Evolutionary conservation across 257 asterid species (phyloP), one percentile per base, ranked within the genome.

Genomic region (Primulina tabacum): DNA sequence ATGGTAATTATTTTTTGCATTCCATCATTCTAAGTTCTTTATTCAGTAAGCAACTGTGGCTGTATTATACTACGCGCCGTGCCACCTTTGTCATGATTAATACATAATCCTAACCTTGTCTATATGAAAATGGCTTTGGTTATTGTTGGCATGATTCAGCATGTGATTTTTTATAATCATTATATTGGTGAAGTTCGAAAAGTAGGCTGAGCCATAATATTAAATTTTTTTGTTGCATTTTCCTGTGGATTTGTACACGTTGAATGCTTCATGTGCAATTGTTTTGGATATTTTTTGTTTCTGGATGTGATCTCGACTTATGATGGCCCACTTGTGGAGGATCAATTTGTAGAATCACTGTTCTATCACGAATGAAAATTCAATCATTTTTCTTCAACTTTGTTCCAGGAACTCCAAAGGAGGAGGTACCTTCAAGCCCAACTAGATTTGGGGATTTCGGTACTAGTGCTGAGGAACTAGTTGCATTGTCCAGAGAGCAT

Each of bases 391-490:
- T 62, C 43, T 74, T 59, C 55, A 62, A 83, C 76, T 71, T 79
- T 78, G 93, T 72, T 47, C 79, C 87, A 14, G 84, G 74, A 70
- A 26, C 92, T 72, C 79, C 87, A 14, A 74, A 73, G 60, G 60
- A 73, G 60, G 60, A 52, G 68, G 28, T 35, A 53, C 87, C 85
- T 37, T 65, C 87, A 43, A 72, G 67, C 69, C 47, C 92, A 55
- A 58, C 82, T 62, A 76, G 65, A 40, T 43, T 67, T 64, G 96
- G 94, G 30, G 96, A 90, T 68, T 90, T 87, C 58, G 90, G 85
- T 72, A 70, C 89, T 80, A 83, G 92, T 79, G 69, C 79, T n/a
- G 96, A 90, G 76, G 95, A 88, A 75, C 86, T 93, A 60, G 79
- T 76, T 73, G 78, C 90, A 43, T 55, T 93, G 87, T 74, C 85